phyloP scores from a whole-genome alignment of 345 rosid species.

The Syzygium jambos region DNA sequence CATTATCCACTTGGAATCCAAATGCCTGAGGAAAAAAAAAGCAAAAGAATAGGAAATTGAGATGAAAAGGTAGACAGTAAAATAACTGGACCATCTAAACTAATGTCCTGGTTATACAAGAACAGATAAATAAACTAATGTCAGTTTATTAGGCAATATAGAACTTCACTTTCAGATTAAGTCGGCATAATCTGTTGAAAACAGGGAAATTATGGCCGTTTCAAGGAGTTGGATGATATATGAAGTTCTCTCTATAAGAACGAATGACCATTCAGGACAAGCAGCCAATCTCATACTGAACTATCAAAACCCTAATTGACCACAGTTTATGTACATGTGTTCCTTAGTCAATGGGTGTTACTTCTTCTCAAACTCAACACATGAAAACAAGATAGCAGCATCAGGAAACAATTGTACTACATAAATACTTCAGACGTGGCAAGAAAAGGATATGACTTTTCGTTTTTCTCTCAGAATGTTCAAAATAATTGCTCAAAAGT shows the following conservation, averaged over 20 bases:
- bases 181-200: background rate
- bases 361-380: background rate
- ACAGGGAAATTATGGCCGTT: background rate
- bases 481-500: background rate
- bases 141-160: background rate
- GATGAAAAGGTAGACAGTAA: background rate
- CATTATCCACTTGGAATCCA: slow-evolving; percentile 98
- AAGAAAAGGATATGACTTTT: background rate
- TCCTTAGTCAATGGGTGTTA: background rate
- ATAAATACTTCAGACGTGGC: background rate
- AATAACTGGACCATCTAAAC: background rate
- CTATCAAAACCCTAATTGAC: background rate
- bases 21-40: slow-evolving; percentile 48
- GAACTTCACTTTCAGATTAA: background rate
- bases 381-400: background rate
- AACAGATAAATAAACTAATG: background rate
- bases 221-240: background rate
- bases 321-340: background rate
- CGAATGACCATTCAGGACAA: background rate
- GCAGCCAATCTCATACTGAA: background rate
- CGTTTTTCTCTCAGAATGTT: background rate
- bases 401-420: background rate
- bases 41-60: background rate
- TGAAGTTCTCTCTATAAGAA: background rate
- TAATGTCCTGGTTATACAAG: background rate